Evolutionary conservation across 75 land plant genomes (phyloP).

Genomic region (Larix kaempferi): DNA sequence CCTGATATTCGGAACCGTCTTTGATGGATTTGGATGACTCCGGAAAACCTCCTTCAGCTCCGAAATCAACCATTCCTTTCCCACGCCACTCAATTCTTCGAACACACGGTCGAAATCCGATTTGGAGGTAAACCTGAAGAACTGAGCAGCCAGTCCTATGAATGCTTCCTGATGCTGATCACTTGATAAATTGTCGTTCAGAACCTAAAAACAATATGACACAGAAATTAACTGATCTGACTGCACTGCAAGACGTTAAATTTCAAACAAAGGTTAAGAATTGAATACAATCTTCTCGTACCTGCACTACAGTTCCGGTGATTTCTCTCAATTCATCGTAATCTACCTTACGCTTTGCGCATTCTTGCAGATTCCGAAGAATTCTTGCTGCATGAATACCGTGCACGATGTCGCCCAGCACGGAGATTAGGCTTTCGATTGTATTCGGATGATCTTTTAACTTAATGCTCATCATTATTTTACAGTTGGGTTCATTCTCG

Average conservation of each 20-base stretch:
- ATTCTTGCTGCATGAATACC: constrained; percentile 48
- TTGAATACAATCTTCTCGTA: background rate
- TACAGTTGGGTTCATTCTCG: constrained; percentile 50
- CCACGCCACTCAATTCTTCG: constrained; percentile 13
- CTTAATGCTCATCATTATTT: constrained; percentile 13
- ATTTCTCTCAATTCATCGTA: constrained; percentile 20
- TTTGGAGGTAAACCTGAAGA: constrained; percentile 25
- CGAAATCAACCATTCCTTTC: background rate
- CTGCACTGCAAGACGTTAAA: background rate
- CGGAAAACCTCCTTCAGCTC: background rate
- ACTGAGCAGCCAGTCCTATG: constrained; percentile 32
- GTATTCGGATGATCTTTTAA: background rate
- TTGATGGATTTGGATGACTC: background rate
- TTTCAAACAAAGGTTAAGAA: background rate
- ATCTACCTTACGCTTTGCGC: constrained; percentile 12
- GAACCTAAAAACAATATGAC: too few species aligned
- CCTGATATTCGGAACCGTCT: background rate
- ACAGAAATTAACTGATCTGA: background rate
- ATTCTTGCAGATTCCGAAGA: constrained; percentile 54
- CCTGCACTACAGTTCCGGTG: constrained; percentile 21
- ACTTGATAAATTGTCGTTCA: background rate
- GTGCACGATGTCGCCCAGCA: constrained; percentile 31
- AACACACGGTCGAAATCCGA: constrained; percentile 22
- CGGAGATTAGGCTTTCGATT: constrained; percentile 20
- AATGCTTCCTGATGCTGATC: background rate